phyloP scores from a whole-genome alignment of 331 rosid genomes.

The Dryas integrifolia region DNA sequence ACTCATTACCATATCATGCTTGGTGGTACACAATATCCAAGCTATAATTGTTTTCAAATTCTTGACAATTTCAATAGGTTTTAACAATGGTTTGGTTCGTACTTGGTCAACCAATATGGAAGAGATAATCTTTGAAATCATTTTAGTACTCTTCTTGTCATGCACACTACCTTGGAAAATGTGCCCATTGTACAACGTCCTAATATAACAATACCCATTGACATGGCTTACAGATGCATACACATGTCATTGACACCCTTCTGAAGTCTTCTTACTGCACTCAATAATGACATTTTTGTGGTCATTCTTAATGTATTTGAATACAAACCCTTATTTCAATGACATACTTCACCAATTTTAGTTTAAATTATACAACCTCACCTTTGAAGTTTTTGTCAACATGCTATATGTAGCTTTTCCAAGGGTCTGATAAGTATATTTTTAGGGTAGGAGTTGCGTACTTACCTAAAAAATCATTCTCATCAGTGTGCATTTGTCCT shows the following conservation, averaged over 20 bases:
- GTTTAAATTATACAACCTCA: not conserved
- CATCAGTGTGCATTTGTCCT: not conserved
- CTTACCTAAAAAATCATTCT: not conserved
- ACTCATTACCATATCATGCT: not conserved
- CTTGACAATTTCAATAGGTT: not conserved
- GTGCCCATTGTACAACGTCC: not conserved
- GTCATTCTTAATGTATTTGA: not conserved
- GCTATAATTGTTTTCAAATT: not conserved
- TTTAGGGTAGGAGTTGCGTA: not conserved
- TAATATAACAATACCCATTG: too few relatives aligned
- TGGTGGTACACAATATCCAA: not conserved
- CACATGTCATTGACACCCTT: not conserved
- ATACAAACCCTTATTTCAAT: not conserved
- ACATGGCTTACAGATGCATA: not conserved
- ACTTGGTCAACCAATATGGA: not conserved
- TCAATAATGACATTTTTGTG: not conserved
- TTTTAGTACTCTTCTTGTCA: not conserved
- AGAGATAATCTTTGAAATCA: not conserved
- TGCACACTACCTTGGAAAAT: not conserved
- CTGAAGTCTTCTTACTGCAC: not conserved
- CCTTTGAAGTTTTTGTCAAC: not conserved
- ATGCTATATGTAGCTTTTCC: not conserved
- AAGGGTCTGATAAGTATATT: not conserved
- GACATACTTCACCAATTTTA: not conserved
- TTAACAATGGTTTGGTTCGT: not conserved